A percentile compares a stretch with the other conserved stretches of the same genome.
Conservation (phyloP, 192 early-diverging fungal genomes). For the Entomortierella beljakovae region DNA sequence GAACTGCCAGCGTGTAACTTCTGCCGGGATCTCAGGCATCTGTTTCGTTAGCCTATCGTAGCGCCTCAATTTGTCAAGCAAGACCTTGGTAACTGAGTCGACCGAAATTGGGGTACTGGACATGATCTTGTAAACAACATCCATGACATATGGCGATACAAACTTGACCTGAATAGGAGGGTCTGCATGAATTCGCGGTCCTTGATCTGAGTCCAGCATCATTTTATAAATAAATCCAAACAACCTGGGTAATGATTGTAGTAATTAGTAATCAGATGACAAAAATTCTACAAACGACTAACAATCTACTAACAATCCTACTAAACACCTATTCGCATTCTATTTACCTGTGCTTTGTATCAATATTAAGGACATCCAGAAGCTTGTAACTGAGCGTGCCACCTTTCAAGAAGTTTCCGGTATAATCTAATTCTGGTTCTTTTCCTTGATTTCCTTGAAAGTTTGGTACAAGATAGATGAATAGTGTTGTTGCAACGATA, state of each 20-base stretch:
- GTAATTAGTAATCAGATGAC: background rate
- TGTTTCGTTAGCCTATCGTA: conserved; percentile 73
- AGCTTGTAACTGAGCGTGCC: conserved; percentile 73
- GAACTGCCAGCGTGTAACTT: conserved; percentile 73
- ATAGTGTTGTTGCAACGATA: conserved; percentile 64
- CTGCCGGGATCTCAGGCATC: conserved; percentile 37
- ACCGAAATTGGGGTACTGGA: conserved; percentile 79
- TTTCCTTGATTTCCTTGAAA: conserved; percentile 27
- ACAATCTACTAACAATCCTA: background rate
- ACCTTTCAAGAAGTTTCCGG: conserved; percentile 69
- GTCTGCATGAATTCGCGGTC: conserved; percentile 66
- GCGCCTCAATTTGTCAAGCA: conserved; percentile 77
- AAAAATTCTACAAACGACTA: background rate
- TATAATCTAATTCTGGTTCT: conserved; percentile 56
- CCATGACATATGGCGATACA: conserved; percentile 78
- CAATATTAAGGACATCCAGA: conserved; percentile 77
- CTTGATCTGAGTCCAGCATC: conserved; percentile 74
- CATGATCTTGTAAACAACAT: conserved; percentile 82
- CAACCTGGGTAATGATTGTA: conserved; percentile 41
- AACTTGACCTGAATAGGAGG: conserved; percentile 65
- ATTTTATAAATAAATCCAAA: conserved; percentile 77
- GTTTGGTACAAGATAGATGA: conserved; percentile 64
- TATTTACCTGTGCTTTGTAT: conserved; percentile 70
- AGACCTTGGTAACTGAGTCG: conserved; percentile 77
- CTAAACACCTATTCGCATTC: too few species aligned